Evolutionary conservation across 805 yeast species (phyloP).

Genomic region (Ogataea henricii): DNA sequence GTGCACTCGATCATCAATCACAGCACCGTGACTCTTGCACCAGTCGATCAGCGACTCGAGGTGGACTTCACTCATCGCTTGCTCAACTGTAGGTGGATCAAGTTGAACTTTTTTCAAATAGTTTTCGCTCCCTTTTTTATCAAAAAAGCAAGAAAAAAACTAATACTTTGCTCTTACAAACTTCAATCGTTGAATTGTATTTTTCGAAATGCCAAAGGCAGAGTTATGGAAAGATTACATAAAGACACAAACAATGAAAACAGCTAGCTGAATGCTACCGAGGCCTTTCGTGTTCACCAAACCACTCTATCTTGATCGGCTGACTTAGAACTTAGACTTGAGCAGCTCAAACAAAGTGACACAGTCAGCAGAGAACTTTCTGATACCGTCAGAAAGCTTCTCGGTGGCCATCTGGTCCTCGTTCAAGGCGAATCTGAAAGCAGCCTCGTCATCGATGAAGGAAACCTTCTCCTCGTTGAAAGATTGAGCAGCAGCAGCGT

Average conservation of each 20-base stretch:
- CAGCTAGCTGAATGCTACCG: background rate
- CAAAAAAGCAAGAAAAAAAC: background rate
- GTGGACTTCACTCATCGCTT: background rate
- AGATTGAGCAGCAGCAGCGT: constrained; percentile 61
- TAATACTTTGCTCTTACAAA: background rate
- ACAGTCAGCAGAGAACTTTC: constrained; percentile 94
- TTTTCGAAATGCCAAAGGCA: background rate
- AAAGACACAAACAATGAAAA: background rate
- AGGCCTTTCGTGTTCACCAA: background rate
- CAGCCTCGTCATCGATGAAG: constrained; percentile 81
- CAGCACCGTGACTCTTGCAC: constrained; percentile 42
- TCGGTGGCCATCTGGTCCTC: constrained; percentile 99
- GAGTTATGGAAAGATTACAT: background rate
- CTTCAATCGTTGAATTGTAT: background rate
- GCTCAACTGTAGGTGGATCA: too few species aligned
- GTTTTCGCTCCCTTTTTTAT: background rate
- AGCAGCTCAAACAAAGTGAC: constrained; percentile 70
- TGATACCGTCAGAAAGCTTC: constrained; percentile 96
- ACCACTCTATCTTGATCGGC: background rate
- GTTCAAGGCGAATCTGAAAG: constrained; percentile 87
- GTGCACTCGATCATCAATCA: constrained; percentile 36
- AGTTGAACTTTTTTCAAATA: too few species aligned
- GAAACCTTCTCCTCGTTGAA: constrained; percentile 68
- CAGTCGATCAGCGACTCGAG: constrained; percentile 33
- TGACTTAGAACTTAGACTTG: constrained; percentile 23